phyloP scores from a whole-genome alignment of 192 early-diverging fungal genomes.

The Coemansia sp. region DNA sequence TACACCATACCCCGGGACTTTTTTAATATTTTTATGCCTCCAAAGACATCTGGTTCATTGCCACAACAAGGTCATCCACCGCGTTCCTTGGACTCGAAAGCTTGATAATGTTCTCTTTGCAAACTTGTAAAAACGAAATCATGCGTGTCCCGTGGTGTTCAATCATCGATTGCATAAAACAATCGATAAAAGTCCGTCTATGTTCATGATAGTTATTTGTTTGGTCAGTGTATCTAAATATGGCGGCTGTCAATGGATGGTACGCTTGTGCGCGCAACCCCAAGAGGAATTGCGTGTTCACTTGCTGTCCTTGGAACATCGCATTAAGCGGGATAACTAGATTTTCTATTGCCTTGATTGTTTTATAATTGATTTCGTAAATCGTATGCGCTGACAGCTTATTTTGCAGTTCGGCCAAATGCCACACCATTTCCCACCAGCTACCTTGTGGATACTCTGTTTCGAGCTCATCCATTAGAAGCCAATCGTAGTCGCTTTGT shows the following conservation, averaged over 20 bases:
- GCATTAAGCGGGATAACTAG: conserved; percentile 39
- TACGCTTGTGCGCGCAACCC: neutral
- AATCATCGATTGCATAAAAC: conserved; percentile 46
- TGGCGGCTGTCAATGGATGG: conserved; percentile 29
- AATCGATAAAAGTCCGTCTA: conserved; percentile 35
- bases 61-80: conserved; percentile 23
- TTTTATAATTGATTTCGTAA: conserved; percentile 49
- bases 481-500: conserved; percentile 19
- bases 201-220: neutral
- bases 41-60: conserved; percentile 27
- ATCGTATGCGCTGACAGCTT: conserved; percentile 27
- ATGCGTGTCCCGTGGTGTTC: conserved; percentile 27
- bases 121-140: conserved; percentile 28
- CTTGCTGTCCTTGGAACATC: conserved; percentile 22
- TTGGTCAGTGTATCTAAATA: conserved; percentile 25
- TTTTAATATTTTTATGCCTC: conserved; percentile 4
- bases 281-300: conserved; percentile 18
- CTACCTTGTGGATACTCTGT: conserved; percentile 34
- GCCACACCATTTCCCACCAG: conserved; percentile 45
- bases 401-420: conserved; percentile 38
- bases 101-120: conserved; percentile 17
- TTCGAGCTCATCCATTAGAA: conserved; percentile 31
- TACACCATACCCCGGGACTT: neutral
- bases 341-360: conserved; percentile 33
- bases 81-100: neutral